Evolutionary conservation across 2,329 filamentous ascomycete species (phyloP).

Genomic region (Trichoderma sp.): DNA sequence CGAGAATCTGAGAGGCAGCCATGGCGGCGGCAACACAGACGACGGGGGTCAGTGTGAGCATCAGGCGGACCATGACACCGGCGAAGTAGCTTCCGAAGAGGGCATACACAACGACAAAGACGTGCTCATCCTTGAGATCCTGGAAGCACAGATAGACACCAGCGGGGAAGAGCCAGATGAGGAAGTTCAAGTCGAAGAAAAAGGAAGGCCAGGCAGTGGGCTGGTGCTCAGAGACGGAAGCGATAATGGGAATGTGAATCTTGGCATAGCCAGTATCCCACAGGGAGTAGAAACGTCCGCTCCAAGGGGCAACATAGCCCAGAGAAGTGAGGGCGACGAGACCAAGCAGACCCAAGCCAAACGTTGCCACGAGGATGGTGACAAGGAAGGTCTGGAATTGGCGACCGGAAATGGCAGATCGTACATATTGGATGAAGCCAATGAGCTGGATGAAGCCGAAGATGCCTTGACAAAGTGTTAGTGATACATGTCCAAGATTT

Average conservation of each 20-base stretch:
- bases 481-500: not conserved
- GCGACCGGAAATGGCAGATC: conserved; percentile 81
- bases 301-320: conserved; percentile 95
- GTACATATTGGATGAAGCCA: conserved; percentile 86
- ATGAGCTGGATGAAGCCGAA: conserved; percentile 95
- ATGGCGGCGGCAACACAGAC: conserved; percentile 93
- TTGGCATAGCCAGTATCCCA: conserved; percentile 99
- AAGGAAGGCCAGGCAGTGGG: conserved; percentile 98
- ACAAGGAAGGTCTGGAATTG: conserved; percentile 92
- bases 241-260: conserved; percentile 98
- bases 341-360: conserved; percentile 67
- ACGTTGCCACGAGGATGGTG: conserved; percentile 69
- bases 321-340: conserved; percentile 85
- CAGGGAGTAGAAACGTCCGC: conserved; percentile 96
- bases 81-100: conserved; percentile 97
- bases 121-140: conserved; percentile 88
- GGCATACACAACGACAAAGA: conserved; percentile 97
- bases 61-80: conserved; percentile 98
- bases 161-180: conserved; percentile 98
- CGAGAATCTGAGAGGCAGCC: conserved; percentile 80
- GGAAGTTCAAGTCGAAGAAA: conserved; percentile 97
- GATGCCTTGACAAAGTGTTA: conserved; percentile 57
- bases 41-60: conserved; percentile 94
- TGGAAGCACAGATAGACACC: conserved; percentile 99
- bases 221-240: conserved; percentile 98